A percentile compares a stretch with the other conserved stretches of the same genome.
Conservation (phyloP, 257 asterid species). For the Knoxia roxburghii region DNA sequence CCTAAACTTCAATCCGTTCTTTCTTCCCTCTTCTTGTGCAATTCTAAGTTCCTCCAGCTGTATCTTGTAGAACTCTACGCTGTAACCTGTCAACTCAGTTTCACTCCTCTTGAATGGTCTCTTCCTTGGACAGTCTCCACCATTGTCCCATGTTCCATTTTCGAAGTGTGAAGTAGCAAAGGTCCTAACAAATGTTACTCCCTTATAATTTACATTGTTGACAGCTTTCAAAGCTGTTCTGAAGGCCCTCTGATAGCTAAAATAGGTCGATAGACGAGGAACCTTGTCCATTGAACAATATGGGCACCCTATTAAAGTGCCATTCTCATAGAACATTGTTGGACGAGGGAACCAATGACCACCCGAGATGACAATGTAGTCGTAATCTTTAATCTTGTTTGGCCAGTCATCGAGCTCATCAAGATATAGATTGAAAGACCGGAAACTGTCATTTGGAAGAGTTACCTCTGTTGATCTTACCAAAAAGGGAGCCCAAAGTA, state of each 20-base stretch:
- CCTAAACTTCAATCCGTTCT: slow-evolving; percentile 31
- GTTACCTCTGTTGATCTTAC: slow-evolving; percentile 28
- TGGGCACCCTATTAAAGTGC: slow-evolving; percentile 43
- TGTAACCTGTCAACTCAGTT: slow-evolving; percentile 22
- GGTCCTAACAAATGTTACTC: slow-evolving; percentile 37
- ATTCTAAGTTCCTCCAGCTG: slow-evolving; percentile 40
- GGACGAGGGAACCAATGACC: slow-evolving; percentile 58
- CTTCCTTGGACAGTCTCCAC: slow-evolving; percentile 50
- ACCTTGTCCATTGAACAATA: slow-evolving; percentile 45
- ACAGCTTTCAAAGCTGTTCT: slow-evolving; percentile 35
- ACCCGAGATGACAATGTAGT: slow-evolving; percentile 29
- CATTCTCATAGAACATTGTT: slow-evolving; percentile 40
- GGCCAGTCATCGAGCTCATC: slow-evolving; percentile 53
- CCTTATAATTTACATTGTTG: slow-evolving; percentile 19
- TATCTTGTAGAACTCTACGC: slow-evolving; percentile 28
- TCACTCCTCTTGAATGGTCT: slow-evolving; percentile 42
- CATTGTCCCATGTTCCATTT: slow-evolving; percentile 50
- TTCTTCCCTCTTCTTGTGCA: slow-evolving; percentile 31
- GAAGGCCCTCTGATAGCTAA: slow-evolving; percentile 41
- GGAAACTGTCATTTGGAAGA: slow-evolving; percentile 28
- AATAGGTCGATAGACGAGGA: slow-evolving; percentile 27
- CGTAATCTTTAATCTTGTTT: slow-evolving; percentile 22
- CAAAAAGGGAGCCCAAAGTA: slow-evolving; percentile 49
- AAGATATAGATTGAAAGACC: slow-evolving; percentile 44
- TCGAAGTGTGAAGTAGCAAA: slow-evolving; percentile 44